Conservation (phyloP, 805 yeast genomes). For the Ogataea corticis region DNA sequence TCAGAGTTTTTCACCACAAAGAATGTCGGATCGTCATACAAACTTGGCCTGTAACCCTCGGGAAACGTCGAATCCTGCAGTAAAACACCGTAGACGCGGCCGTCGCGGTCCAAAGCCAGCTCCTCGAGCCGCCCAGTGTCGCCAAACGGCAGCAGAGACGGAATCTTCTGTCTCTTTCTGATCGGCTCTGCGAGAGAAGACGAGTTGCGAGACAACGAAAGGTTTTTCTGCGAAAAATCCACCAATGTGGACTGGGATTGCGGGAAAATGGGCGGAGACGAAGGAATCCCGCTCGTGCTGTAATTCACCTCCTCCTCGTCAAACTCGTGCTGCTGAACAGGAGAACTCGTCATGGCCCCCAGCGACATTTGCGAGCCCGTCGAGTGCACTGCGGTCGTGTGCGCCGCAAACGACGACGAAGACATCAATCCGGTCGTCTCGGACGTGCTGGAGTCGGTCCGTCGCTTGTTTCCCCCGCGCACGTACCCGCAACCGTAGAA, state of each 20-base stretch:
- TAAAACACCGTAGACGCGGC: slow-evolving; percentile 36
- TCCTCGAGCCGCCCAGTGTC: slow-evolving; percentile 16
- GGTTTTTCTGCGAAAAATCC: slow-evolving; percentile 9
- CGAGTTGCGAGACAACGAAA: slow-evolving; percentile 19
- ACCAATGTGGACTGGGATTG: slow-evolving; percentile 24
- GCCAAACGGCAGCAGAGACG: slow-evolving; percentile 2
- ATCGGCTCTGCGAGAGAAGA: slow-evolving; percentile 24
- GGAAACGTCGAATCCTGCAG: slow-evolving; percentile 32
- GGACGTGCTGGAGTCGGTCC: slow-evolving; percentile 18
- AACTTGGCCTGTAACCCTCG: slow-evolving; percentile 29
- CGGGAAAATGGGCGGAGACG: slow-evolving; percentile 29
- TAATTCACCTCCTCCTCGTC: slow-evolving; percentile 25
- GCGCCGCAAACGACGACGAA: slow-evolving; percentile 14
- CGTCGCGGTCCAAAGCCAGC: slow-evolving; percentile 53
- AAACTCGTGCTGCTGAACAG: slow-evolving; percentile 20
- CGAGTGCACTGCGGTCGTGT: slow-evolving; percentile 6
- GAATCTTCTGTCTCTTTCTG: slow-evolving; percentile 28
- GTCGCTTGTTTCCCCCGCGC: slow-evolving; percentile 18
- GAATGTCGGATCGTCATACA: slow-evolving; percentile 36
- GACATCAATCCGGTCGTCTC: slow-evolving; percentile 16
- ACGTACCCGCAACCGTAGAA: background rate
- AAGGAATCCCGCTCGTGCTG: slow-evolving; percentile 19
- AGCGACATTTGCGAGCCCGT: slow-evolving; percentile 16
- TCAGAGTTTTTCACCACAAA: slow-evolving; percentile 30
- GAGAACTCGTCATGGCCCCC: slow-evolving; percentile 40